A percentile compares a stretch with the other conserved stretches of the same genome.
These are phyloP conservation scores for Phytophthora ohioensis DNA, from an alignment of 352 stramenopile species.

Conservation along the genomic window DNA sequence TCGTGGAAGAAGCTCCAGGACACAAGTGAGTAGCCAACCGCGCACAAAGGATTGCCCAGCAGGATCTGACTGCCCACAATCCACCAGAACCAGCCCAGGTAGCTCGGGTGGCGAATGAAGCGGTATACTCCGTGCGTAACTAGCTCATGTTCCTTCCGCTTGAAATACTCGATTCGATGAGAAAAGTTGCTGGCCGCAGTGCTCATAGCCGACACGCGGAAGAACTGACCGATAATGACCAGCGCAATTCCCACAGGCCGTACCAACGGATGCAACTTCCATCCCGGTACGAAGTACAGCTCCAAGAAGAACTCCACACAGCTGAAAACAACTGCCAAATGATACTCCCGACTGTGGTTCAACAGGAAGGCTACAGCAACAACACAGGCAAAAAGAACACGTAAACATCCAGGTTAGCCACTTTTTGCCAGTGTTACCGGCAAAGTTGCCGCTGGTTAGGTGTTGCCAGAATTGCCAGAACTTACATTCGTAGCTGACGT, in stretches of 20 bases:
- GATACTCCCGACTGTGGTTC: conserved; percentile 93
- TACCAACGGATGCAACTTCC: conserved; percentile 74
- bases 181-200: conserved; percentile 96
- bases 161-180: conserved; percentile 95
- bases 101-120: conserved; percentile 95
- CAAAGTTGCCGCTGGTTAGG: conserved; percentile 15
- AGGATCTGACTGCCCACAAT: conserved; percentile 95
- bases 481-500: conserved; percentile 87
- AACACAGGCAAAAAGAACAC: conserved; percentile 8
- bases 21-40: conserved; percentile 86
- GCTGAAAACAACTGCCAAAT: conserved; percentile 83
- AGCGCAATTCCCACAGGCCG: conserved; percentile 69
- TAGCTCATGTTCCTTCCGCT: conserved; percentile 94
- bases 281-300: conserved; percentile 74
- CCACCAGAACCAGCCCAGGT: conserved; percentile 98
- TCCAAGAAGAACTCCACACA: conserved; percentile 94
- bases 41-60: conserved; percentile 92
- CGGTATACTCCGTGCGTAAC: conserved; percentile 94
- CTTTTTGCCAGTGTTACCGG: conserved; percentile 2
- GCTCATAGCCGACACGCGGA: conserved; percentile 93
- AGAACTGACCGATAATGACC: conserved; percentile 87
- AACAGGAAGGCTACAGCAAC: conserved; percentile 80
- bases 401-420: conserved; percentile 7
- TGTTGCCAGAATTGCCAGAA: conserved; percentile 14
- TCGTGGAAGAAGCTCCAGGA: conserved; percentile 96